These are phyloP conservation scores for Tolypocladium guangdongense DNA, from an alignment of 2,329 filamentous ascomycete species.

Conservation along the genomic window DNA sequence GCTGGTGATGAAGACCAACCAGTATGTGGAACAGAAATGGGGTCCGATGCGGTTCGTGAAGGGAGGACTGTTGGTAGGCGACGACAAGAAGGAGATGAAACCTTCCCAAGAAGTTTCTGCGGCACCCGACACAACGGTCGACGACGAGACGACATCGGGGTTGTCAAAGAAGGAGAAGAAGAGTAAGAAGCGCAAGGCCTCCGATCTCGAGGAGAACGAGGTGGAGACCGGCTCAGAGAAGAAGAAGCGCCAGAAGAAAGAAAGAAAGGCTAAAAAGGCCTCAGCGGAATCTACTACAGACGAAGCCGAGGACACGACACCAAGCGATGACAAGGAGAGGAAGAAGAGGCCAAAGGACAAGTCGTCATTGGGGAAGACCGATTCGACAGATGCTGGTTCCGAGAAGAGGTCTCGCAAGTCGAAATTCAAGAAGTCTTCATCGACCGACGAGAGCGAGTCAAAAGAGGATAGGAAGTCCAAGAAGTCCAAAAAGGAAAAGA, in stretches of 20 bases:
- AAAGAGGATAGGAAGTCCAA: slow-evolving; percentile 19
- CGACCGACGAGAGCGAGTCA: slow-evolving; percentile 1
- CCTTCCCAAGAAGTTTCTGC: slow-evolving; percentile 7
- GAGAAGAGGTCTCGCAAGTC: neutral
- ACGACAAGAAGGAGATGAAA: slow-evolving; percentile 35
- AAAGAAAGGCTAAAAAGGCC: slow-evolving; percentile 21
- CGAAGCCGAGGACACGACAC: slow-evolving; percentile 8
- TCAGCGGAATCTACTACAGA: slow-evolving; percentile 2
- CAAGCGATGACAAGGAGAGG: slow-evolving; percentile 9
- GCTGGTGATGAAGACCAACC: slow-evolving; percentile 58
- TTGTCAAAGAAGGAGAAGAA: slow-evolving; percentile 31
- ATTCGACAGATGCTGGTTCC: slow-evolving; percentile 8
- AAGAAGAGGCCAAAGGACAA: slow-evolving; percentile 30
- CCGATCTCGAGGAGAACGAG: slow-evolving; percentile 21
- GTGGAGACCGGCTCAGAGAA: slow-evolving; percentile 15
- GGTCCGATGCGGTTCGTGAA: slow-evolving; percentile 77
- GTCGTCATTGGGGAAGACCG: slow-evolving; percentile 1
- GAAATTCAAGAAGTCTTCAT: slow-evolving; percentile 7
- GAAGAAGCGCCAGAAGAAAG: slow-evolving; percentile 26
- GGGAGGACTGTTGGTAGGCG: slow-evolving; percentile 60
- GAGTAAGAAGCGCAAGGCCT: slow-evolving; percentile 38
- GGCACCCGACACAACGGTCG: slow-evolving; percentile 6
- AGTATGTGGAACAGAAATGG: slow-evolving; percentile 66
- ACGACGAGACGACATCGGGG: slow-evolving; percentile 9
- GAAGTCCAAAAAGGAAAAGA: slow-evolving; percentile 29